Evolutionary conservation across 1,284 basidiomycete genomes (phyloP).

Genomic region (Ustilago cynodontis): DNA sequence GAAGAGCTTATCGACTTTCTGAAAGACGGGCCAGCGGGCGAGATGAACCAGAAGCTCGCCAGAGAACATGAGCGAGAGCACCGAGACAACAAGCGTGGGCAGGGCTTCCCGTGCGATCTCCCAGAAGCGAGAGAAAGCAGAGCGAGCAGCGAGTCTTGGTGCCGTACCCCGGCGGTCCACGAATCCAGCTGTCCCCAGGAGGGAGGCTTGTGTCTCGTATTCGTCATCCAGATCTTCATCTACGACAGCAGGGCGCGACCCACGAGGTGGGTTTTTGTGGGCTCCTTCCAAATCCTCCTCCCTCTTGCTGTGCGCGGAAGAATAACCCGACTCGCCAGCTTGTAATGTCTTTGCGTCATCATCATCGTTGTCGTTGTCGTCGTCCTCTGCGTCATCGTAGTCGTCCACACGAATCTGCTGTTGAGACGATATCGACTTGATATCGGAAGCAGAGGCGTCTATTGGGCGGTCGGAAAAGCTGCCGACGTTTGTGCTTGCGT

Average conservation of each 20-base stretch:
- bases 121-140: conserved; percentile 51
- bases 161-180: conserved; percentile 49
- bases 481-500: conserved; percentile 34
- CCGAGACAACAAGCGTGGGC: conserved; percentile 71
- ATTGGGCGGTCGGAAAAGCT: conserved; percentile 25
- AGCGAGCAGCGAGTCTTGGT: conserved; percentile 30
- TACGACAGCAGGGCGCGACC: neutral
- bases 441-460: conserved; percentile 5
- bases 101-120: conserved; percentile 69
- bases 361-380: conserved; percentile 17
- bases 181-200: conserved; percentile 44
- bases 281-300: conserved; percentile 22
- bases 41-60: conserved; percentile 88
- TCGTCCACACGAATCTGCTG: conserved; percentile 15
- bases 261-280: conserved; percentile 8
- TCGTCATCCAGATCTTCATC: conserved; percentile 37
- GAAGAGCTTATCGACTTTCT: conserved; percentile 88
- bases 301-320: conserved; percentile 18
- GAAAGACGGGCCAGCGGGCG: conserved; percentile 88
- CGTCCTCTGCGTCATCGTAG: conserved; percentile 14
- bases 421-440: conserved; percentile 19
- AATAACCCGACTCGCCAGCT: conserved; percentile 30
- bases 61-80: conserved; percentile 79
- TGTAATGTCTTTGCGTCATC: conserved; percentile 30
- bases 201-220: conserved; percentile 39